Conservation (phyloP, 108 stramenopile species). For the Cylindrotheca closterium region DNA sequence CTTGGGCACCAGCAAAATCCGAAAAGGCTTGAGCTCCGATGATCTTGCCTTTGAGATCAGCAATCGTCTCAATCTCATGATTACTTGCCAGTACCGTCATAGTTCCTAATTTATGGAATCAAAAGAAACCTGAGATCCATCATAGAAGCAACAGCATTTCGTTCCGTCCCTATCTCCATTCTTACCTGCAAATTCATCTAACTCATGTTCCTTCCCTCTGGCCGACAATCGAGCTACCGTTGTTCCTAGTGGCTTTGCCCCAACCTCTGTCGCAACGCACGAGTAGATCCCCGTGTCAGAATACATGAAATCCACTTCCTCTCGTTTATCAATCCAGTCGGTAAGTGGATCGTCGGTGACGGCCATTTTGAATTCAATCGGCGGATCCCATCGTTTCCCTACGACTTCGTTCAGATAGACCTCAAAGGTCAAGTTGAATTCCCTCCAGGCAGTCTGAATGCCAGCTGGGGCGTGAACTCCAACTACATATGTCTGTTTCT, state of each 20-base stretch:
- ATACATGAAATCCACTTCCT: constrained; percentile 29
- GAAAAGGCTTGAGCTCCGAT: too few species aligned
- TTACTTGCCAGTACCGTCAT: constrained; percentile 34
- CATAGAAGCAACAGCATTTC: constrained; percentile 17
- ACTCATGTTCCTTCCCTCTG: constrained; percentile 19
- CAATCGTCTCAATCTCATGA: too few species aligned
- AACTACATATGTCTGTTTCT: constrained; percentile 15
- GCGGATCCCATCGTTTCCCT: constrained; percentile 26
- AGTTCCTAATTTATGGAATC: constrained; percentile 28
- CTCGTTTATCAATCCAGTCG: background rate
- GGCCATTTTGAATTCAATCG: constrained; percentile 24
- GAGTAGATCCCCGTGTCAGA: constrained; percentile 29
- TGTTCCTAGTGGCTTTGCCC: constrained; percentile 24
- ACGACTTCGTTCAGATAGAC: constrained; percentile 32
- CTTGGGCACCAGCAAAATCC: constrained; percentile 31
- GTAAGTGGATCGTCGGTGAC: background rate
- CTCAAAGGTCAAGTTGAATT: constrained; percentile 23
- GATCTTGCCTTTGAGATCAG: too few species aligned
- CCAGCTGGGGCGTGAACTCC: constrained; percentile 36
- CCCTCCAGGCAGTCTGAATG: constrained; percentile 16
- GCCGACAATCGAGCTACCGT: constrained; percentile 20
- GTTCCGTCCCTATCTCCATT: constrained; percentile 13
- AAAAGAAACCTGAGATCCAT: constrained; percentile 20
- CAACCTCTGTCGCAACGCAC: constrained; percentile 31
- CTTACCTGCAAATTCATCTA: constrained; percentile 39